Base-by-base conservation (phyloP, 192 early-diverging fungal species). In the Coemansia sp. region DNA sequence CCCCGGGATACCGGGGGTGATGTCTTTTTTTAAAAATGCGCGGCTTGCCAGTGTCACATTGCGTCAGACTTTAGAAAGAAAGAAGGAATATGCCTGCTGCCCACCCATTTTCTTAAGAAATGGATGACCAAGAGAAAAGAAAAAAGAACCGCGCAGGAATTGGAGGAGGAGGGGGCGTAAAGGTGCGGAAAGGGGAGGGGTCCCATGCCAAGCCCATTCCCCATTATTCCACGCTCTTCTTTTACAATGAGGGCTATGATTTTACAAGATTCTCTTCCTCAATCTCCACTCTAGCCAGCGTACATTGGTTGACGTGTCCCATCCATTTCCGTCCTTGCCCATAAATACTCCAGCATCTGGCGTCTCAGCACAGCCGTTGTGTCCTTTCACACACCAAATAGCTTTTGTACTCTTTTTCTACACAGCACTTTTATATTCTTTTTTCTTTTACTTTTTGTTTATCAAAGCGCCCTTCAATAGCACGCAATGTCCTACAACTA, bases 401-500 rank as follows among this genome's bases (percentile, higher is more conserved):
- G 22, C 51, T 54, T 54, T 26, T 54, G 51, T 22, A 54, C 51
- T 54, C 19, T 59, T 41, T 47, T 47, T n/a, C 46, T 47, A 15
- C 46, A 47, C 46, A 47, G 11, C 11, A 15, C 46, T 47, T 47
- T 47, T 15, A 11, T 46, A 10, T 22, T 66, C 55, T 51, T 43
- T 41, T 15, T 19, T n/a, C 36, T 42, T 66, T 54, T 40, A 40
- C 51, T 15, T 58, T 56, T 62, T 65, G n/a, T 19, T n/a, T 48
- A 55, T 52, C 12, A 51, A 36, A 65, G 41, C 51, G 47, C 41
- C 21, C 15, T 37, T 46, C 63, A 49, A 72, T 56, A 42, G 58
- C 70, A 41, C 32, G n/a, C 39, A 59, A 41, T 41, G 39, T 40
- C 57, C 16, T 41, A 62, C 43, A 59, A 45, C 39, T 54, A 54